A percentile compares a stretch with the other conserved stretches of the same genome.
Conservation (phyloP, 2,329 filamentous ascomycete species). For the Fusarium albidum region DNA sequence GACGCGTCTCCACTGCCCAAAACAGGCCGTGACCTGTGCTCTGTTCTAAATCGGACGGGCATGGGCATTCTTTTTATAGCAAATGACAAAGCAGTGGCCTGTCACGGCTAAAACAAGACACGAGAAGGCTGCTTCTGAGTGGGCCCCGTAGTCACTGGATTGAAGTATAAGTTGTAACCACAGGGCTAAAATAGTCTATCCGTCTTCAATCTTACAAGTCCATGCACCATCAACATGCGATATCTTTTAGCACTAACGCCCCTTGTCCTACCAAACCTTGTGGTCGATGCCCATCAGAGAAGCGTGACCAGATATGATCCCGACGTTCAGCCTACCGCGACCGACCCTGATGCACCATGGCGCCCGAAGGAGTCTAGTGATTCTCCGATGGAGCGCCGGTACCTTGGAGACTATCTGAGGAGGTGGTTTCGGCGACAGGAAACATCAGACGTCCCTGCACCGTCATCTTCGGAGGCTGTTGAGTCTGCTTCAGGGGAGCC, state of each 20-base stretch:
- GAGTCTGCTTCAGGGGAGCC: too few relatives aligned
- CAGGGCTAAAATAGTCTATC: too few relatives aligned
- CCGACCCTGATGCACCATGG: neutral
- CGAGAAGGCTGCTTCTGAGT: too few relatives aligned
- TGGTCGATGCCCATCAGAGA: neutral
- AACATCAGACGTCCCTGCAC: neutral
- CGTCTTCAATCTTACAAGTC: neutral
- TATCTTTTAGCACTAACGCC: neutral
- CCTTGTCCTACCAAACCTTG: neutral
- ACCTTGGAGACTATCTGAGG: neutral
- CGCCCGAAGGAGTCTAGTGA: neutral
- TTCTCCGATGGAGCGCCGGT: neutral
- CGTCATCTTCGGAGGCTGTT: too few relatives aligned
- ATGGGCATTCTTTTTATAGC: too few relatives aligned
- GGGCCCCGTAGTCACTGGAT: too few relatives aligned
- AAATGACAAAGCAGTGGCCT: too few relatives aligned
- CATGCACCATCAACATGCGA: conserved; percentile 1
- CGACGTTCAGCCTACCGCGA: neutral
- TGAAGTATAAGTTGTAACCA: too few relatives aligned
- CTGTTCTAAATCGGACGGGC: too few relatives aligned
- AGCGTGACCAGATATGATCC: conserved; percentile 1
- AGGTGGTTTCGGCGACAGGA: conserved; percentile 22
- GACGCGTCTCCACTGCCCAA: too few relatives aligned
- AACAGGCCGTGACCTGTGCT: too few relatives aligned
- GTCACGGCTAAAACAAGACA: too few relatives aligned